These are phyloP conservation scores for Dactylellina parvicollis DNA, from an alignment of 2,329 filamentous ascomycete genomes.

Conservation along the genomic window DNA sequence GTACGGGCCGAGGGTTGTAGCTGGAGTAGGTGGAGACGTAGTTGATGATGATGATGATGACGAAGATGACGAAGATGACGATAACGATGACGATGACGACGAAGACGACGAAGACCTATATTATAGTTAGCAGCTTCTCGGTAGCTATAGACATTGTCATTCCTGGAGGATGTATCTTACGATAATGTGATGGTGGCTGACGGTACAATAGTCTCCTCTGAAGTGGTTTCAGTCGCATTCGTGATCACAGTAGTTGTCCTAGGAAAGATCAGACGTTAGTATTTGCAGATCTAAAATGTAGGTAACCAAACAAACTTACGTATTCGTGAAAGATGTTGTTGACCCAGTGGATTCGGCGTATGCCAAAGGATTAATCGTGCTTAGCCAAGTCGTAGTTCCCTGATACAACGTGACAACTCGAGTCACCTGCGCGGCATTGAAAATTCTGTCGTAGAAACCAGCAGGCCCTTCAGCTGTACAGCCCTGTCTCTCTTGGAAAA, in stretches of 20 bases:
- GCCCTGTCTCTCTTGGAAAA: slow-evolving; percentile 5
- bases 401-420: neutral
- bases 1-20: slow-evolving; percentile 28
- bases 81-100: neutral
- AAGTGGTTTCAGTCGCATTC: neutral
- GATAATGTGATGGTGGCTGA: neutral
- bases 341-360: neutral
- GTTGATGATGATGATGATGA: neutral
- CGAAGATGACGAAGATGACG: neutral
- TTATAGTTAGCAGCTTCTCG: neutral
- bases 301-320: slow-evolving; percentile 1
- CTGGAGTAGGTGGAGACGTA: slow-evolving; percentile 5
- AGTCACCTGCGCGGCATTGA: neutral
- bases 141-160: neutral
- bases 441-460: slow-evolving; percentile 4
- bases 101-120: neutral
- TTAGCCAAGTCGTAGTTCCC: neutral
- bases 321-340: neutral
- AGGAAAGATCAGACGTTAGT: neutral
- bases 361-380: neutral
- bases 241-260: slow-evolving; percentile 3
- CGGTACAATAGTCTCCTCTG: neutral
- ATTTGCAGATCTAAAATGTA: neutral
- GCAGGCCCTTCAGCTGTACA: slow-evolving; percentile 18
- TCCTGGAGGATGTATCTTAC: neutral